Conservation (phyloP, 495 filamentous ascomycete species). For the Lepraria neglecta region DNA sequence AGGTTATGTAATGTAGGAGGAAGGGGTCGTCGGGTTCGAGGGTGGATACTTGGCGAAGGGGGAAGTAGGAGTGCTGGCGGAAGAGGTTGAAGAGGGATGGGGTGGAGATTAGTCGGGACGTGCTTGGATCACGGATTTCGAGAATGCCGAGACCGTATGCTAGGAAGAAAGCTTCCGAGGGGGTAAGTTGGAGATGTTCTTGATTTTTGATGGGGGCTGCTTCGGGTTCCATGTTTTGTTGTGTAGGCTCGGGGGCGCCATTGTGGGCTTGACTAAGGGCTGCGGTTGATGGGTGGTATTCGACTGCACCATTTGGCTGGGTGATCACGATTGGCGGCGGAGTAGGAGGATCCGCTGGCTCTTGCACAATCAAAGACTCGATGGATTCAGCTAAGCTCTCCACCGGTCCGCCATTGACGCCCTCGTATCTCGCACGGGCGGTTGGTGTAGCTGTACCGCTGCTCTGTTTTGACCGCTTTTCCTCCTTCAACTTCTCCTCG, state of each 20-base stretch:
- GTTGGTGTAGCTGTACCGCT: neutral
- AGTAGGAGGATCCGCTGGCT: neutral
- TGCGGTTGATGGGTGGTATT: neutral
- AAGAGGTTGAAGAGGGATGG: constrained; percentile 55
- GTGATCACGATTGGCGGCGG: constrained; percentile 1
- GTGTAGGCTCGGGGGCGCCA: neutral
- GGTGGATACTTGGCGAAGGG: constrained; percentile 38
- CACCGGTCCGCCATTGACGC: constrained; percentile 10
- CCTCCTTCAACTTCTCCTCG: constrained; percentile 59
- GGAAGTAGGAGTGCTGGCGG: constrained; percentile 62
- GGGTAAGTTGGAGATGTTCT: constrained; percentile 84
- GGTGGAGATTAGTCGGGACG: constrained; percentile 36
- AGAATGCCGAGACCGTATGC: constrained; percentile 76
- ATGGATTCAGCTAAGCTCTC: constrained; percentile 13
- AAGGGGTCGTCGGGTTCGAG: constrained; percentile 72
- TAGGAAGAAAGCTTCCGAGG: constrained; percentile 91
- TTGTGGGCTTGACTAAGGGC: neutral
- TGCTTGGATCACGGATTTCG: constrained; percentile 51
- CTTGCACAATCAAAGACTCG: constrained; percentile 8
- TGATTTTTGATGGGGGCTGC: constrained; percentile 54
- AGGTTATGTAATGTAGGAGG: constrained; percentile 76
- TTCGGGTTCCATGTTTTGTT: constrained; percentile 12
- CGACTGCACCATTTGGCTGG: neutral
- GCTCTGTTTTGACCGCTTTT: constrained; percentile 28
- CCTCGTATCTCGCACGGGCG: constrained; percentile 10